A percentile compares a stretch with the other conserved stretches of the same genome.
Evolutionary conservation across 768 basidiomycete species (phyloP).

Genomic region (Leccinum ochraceum): DNA sequence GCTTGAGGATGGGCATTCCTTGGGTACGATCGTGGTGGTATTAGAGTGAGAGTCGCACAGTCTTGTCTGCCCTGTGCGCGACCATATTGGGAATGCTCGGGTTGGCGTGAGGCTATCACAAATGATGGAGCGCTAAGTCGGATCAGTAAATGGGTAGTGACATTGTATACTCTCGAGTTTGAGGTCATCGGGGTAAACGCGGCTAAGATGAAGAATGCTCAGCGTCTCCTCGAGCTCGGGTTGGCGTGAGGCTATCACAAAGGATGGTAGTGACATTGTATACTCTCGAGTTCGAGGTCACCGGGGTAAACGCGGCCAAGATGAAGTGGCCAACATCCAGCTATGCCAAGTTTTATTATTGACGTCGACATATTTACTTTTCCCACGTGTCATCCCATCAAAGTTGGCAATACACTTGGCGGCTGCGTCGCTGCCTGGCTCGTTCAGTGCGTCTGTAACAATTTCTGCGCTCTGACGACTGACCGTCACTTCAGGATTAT

Average conservation of each 20-base stretch:
- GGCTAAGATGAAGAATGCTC: too few relatives aligned
- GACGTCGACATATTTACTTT: too few relatives aligned
- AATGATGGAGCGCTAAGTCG: too few relatives aligned
- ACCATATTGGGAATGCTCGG: neutral
- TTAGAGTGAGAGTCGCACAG: neutral
- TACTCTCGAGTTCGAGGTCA: too few relatives aligned
- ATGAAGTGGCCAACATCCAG: neutral
- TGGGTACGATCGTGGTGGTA: slow-evolving; percentile 5
- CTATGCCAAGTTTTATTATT: too few relatives aligned
- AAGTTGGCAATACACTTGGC: too few relatives aligned
- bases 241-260: neutral
- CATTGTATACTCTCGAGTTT: too few relatives aligned
- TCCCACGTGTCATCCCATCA: too few relatives aligned
- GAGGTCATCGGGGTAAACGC: neutral
- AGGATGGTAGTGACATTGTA: too few relatives aligned
- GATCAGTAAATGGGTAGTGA: too few relatives aligned
- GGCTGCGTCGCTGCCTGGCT: neutral
- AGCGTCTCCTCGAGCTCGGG: neutral
- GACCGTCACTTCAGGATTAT: neutral
- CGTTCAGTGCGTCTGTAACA: neutral
- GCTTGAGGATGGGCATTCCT: slow-evolving; percentile 19
- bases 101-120: neutral
- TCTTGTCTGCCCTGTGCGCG: too few relatives aligned
- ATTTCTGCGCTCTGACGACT: neutral
- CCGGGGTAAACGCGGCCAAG: too few relatives aligned